These are phyloP conservation scores for Mallotus japonicus DNA, from an alignment of 441 rosid species.

Conservation along the genomic window DNA sequence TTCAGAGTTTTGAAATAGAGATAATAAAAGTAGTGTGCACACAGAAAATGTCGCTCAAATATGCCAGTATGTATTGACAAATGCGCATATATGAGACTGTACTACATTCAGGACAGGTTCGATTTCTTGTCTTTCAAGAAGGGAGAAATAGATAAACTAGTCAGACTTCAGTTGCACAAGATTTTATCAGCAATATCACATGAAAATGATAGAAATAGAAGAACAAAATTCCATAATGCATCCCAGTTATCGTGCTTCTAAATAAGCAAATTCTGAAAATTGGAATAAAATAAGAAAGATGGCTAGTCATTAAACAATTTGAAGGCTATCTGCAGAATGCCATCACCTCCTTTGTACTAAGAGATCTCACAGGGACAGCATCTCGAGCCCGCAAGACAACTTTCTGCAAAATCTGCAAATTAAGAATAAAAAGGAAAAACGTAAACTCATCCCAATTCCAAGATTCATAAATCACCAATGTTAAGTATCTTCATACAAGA, in stretches of 20 bases:
- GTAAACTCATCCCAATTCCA: background rate
- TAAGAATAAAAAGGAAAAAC: constrained; percentile 12
- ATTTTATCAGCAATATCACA: too few relatives aligned
- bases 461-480: constrained; percentile 1
- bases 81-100: too few relatives aligned
- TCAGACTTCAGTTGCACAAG: too few relatives aligned
- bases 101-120: too few relatives aligned
- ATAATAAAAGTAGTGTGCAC: too few relatives aligned
- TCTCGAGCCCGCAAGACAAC: constrained; percentile 77
- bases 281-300: background rate
- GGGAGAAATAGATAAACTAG: too few relatives aligned
- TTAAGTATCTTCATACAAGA: background rate
- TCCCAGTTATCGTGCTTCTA: background rate
- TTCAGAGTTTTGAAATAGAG: too few relatives aligned
- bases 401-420: constrained; percentile 82
- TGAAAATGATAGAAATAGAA: too few relatives aligned
- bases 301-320: background rate
- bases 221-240: background rate
- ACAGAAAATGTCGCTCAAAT: too few relatives aligned
- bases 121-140: too few relatives aligned
- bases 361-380: constrained; percentile 63
- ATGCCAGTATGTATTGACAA: too few relatives aligned
- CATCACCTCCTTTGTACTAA: constrained; percentile 94
- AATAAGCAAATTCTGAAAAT: background rate
- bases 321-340: background rate